phyloP scores from a whole-genome alignment of 2,329 filamentous ascomycete genomes.

The Massarina eburnea region DNA sequence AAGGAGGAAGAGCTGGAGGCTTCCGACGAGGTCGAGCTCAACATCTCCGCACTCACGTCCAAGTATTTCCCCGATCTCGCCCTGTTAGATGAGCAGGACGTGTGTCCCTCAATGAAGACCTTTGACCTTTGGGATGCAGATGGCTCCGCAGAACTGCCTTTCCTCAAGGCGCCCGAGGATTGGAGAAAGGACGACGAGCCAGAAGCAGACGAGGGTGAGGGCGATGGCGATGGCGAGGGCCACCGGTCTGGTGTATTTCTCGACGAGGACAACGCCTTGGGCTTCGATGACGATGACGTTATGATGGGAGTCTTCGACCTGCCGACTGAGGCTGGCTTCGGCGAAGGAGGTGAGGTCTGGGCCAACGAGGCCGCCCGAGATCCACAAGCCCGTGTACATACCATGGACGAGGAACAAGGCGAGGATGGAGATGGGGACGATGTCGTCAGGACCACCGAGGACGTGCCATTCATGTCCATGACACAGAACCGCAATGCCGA shows the following conservation, averaged over 20 bases:
- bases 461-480: constrained; percentile 79
- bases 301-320: constrained; percentile 64
- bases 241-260: constrained; percentile 81
- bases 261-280: constrained; percentile 80
- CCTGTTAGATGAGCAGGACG: constrained; percentile 78
- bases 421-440: constrained; percentile 50
- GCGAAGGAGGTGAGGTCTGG: constrained; percentile 95
- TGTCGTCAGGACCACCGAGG: constrained; percentile 56
- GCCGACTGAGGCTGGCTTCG: constrained; percentile 75
- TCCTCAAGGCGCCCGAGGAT: constrained; percentile 85
- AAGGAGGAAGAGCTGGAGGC: constrained; percentile 42
- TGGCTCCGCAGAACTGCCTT: constrained; percentile 84
- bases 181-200: constrained; percentile 71
- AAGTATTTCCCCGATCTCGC: constrained; percentile 85
- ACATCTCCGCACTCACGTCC: constrained; percentile 71
- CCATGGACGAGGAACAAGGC: constrained; percentile 59
- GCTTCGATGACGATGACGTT: constrained; percentile 77
- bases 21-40: constrained; percentile 70
- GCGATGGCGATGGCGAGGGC: constrained; percentile 35
- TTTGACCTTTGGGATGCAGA: constrained; percentile 89
- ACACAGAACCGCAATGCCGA: constrained; percentile 67
- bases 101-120: constrained; percentile 91
- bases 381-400: constrained; percentile 80
- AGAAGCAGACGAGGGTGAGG: constrained; percentile 59
- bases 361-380: constrained; percentile 85